Evolutionary conservation across 768 basidiomycete genomes (phyloP), one percentile per base, ranked within the genome.

Genomic region (Leccinum truebloodii): DNA sequence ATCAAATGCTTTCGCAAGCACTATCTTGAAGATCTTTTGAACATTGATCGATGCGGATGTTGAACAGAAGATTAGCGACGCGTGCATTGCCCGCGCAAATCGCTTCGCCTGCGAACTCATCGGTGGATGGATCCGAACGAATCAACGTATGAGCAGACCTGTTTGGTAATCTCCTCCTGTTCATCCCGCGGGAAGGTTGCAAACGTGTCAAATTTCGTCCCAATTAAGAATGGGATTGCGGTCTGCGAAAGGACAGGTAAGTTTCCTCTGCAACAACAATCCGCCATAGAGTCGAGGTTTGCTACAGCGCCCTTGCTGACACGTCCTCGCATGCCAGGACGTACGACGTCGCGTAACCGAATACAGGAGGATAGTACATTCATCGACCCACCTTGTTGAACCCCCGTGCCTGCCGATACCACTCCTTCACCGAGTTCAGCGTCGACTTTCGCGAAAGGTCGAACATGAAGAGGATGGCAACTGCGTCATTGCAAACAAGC

Each of bases 401-500:
- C 22, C 97, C 97, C 69, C 97, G 83, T 55, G 95, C 95, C 78
- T 99, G 97, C 68, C 97, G 85, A 82, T 98, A 99, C 97, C 97
- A 99, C 77, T 99, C 97, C 78, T 98, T 98, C 68, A 99, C 94
- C 59, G 94, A 96, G 77, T 98, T 98, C 63, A 99, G 77, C 48
- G 97, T 99, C 61, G 92, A 93, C 77, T 98, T 98, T 67, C 97
- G 87, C 60, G 94, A 94, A 51, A 99, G 83, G 79, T 99, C 97
- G 73, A 99, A 99, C 97, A 98, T 98, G 87, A 98, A 99, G 52
- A 99, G 82, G 70, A 99, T 96, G 44, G 97, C 97, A 59, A 98
- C 95, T n/a, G 97, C 96, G 68, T 98, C 96, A 72, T 98, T 98
- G 78, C 95, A 98, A 65, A 98, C 96, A 49, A 98, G 85, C 18